Evolutionary conservation across 139 green algal genomes (phyloP), one percentile per base, ranked within the genome.

Genomic region (Mychonastes homosphaera): DNA sequence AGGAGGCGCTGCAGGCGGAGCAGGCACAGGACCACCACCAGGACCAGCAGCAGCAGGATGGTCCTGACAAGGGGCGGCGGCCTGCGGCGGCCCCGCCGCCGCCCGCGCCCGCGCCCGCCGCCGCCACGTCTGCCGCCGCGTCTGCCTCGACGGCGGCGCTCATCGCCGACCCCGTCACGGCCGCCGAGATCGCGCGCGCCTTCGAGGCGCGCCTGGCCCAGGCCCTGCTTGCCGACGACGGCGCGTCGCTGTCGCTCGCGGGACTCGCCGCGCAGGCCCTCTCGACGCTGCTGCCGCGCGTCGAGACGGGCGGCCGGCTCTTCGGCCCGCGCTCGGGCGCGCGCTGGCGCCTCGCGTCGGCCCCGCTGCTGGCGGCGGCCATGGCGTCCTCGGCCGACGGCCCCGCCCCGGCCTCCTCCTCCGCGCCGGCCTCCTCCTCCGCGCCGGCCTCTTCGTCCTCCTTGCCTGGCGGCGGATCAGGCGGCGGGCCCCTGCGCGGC

Each of bases 301-400:
- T 98, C 29, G 88, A 98, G 74, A 95, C 87, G 3, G 79, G 85
- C 28, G 92, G 92, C 0, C 78, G 90, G 64, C 75, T 95, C 52
- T 84, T 84, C 4, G 78, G 84, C 62, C 83, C 84, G 24, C 60
- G 80, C 60, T 86, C 47, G 28, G 54, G 48, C 28, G 67, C 79
- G 27, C 69, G 79, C n/a, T 97, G 90, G 88, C 77, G 91, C 9
- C 75, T 98, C 19, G 86, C 95, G 21, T 78, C 69, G 32, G 84
- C 86, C 15, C 84, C 86, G n/a, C 77, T 76, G 45, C 83, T 95
- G n/a, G n/a, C n/a, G 27, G 81, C 83, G n/a, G 79, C 80, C 43
- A 58, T 84, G 8, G 67, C 62, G 62, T 71, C 28, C 35, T 53
- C 41, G 9, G 43, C 43, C 18, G 56, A 63, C 29, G 64, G 77